These are phyloP conservation scores for Bisporella sp. DNA, from an alignment of 2,329 filamentous ascomycete genomes.

Conservation along the genomic window DNA sequence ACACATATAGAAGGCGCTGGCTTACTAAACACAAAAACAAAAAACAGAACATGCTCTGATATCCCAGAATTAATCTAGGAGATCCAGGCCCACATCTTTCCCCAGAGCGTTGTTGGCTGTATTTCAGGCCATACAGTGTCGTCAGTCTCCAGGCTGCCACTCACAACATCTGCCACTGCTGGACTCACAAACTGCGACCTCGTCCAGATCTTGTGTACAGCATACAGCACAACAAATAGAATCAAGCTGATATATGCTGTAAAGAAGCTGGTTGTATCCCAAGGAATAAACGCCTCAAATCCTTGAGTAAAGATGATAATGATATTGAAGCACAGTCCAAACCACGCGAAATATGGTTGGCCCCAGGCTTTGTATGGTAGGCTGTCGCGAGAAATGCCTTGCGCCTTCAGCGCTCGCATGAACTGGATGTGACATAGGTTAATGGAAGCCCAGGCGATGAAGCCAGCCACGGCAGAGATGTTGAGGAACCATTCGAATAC, in stretches of 20 bases:
- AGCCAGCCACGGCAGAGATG: constrained; percentile 60
- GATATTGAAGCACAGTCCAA: constrained; percentile 58
- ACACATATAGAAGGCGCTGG: no score
- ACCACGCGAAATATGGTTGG: constrained; percentile 59
- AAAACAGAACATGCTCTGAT: no score
- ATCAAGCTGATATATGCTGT: constrained; percentile 58
- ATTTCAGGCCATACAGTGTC: constrained; percentile 30
- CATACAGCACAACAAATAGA: constrained; percentile 51
- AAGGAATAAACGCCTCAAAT: constrained; percentile 61
- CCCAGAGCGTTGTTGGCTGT: constrained; percentile 17
- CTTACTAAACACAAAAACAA: no score
- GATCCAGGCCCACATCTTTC: constrained; percentile 19
- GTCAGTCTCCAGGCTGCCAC: constrained; percentile 30
- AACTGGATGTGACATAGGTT: constrained; percentile 58
- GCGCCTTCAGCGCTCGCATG: constrained; percentile 49
- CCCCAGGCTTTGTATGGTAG: constrained; percentile 55
- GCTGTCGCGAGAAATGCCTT: constrained; percentile 47
- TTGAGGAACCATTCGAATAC: constrained; percentile 71
- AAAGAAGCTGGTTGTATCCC: constrained; percentile 55
- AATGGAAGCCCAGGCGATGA: constrained; percentile 66
- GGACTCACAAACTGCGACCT: constrained; percentile 30
- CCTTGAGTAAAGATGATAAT: constrained; percentile 62
- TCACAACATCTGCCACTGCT: constrained; percentile 35
- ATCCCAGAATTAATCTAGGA: no score
- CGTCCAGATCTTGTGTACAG: constrained; percentile 49